phyloP scores from a whole-genome alignment of 352 stramenopile species.

The Pythium guiyangense region DNA sequence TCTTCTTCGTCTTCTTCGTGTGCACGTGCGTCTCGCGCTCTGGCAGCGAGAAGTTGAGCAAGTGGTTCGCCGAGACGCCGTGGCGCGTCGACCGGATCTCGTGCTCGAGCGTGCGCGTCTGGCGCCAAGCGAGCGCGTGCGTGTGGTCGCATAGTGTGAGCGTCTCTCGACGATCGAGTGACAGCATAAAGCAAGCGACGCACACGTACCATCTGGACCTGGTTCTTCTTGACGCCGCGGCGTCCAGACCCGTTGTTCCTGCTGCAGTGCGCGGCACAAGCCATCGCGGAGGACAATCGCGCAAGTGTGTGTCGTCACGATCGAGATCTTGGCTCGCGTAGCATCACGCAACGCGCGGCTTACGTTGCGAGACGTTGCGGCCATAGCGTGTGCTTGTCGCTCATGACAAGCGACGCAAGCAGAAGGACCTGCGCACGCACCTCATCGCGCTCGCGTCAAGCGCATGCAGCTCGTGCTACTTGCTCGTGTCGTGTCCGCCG shows the following conservation, averaged over 20 bases:
- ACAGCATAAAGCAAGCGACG: not conserved
- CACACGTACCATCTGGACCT: constrained; percentile 8
- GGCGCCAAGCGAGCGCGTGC: not conserved
- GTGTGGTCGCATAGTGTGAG: not conserved
- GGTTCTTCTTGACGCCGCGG: constrained; percentile 8
- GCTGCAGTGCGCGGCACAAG: constrained; percentile 1
- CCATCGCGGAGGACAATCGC: too few species aligned
- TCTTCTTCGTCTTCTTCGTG: constrained; percentile 53
- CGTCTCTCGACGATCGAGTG: not conserved
- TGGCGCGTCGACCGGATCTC: constrained; percentile 57
- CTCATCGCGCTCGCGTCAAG: constrained; percentile 29
- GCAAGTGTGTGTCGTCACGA: not conserved
- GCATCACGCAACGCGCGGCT: too few species aligned
- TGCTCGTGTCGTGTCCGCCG: not conserved
- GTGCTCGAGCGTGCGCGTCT: constrained; percentile 54
- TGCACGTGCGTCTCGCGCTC: constrained; percentile 52
- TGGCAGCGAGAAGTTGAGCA: constrained; percentile 81
- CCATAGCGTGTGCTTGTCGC: too few species aligned
- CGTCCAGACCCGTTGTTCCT: constrained; percentile 15
- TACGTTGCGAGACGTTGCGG: too few species aligned
- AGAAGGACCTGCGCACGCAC: constrained; percentile 15
- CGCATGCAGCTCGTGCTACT: constrained; percentile 9
- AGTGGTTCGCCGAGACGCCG: constrained; percentile 72
- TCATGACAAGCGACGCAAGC: too few species aligned
- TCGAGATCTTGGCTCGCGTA: not conserved